Evolutionary conservation across 768 basidiomycete species (phyloP).

Genomic region (Russula lepida): DNA sequence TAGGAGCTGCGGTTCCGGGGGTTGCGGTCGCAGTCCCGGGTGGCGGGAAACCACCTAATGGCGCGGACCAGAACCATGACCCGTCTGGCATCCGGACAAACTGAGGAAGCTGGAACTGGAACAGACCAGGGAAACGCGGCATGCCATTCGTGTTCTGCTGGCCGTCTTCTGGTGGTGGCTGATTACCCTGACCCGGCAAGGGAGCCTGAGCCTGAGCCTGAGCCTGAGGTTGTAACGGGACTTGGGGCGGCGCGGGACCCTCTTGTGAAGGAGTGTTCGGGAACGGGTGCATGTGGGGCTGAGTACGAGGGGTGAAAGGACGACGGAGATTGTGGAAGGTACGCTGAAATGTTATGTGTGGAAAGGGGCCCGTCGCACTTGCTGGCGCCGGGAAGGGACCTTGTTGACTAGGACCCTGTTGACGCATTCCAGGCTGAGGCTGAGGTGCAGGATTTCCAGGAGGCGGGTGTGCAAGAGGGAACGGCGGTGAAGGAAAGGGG

Average conservation of each 20-base stretch:
- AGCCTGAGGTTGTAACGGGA: too few relatives aligned
- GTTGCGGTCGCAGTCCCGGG: neutral
- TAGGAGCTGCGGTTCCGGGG: too few relatives aligned
- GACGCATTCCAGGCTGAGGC: neutral
- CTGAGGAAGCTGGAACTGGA: slow-evolving; percentile 17
- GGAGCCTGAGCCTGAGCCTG: slow-evolving; percentile 17
- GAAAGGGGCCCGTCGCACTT: neutral
- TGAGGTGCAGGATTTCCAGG: neutral
- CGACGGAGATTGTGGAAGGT: slow-evolving; percentile 4
- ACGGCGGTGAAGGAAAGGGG: neutral
- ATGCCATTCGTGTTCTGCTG: slow-evolving; percentile 4
- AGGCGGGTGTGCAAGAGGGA: neutral
- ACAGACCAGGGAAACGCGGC: slow-evolving; percentile 15
- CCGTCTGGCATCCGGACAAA: slow-evolving; percentile 11
- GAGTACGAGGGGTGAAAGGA: neutral
- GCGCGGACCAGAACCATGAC: slow-evolving; percentile 14
- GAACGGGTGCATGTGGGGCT: neutral
- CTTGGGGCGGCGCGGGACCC: slow-evolving; percentile 11
- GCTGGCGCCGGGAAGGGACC: slow-evolving; percentile 1
- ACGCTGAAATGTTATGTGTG: neutral
- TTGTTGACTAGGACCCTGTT: neutral
- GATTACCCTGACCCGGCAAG: slow-evolving; percentile 7
- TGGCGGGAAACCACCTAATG: neutral
- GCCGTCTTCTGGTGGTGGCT: slow-evolving; percentile 14
- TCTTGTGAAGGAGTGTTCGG: slow-evolving; percentile 1